Conservation (phyloP, 257 asterid species). For the Solanum sitiens region DNA sequence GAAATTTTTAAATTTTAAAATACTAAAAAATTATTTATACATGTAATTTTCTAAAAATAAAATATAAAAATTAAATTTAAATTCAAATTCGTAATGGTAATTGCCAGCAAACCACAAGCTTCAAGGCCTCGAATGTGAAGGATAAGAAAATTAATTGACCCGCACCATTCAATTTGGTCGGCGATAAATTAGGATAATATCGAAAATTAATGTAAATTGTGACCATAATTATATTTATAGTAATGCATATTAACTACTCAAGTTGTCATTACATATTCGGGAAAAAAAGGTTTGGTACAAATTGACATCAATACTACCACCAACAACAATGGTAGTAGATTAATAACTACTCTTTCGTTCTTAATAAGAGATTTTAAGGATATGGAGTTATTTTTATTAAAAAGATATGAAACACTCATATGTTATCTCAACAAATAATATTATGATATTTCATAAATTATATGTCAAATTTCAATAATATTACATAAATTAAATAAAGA, state of each 20-base stretch:
- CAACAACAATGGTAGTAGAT: background rate
- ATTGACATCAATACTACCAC: background rate
- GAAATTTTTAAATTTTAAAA: no score
- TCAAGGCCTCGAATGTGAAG: background rate
- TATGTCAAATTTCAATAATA: no score
- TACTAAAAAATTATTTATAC: no score
- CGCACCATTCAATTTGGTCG: background rate
- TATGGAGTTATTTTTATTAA: no score
- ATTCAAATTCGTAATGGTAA: background rate
- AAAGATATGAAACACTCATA: fast-evolving
- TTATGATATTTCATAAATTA: no score
- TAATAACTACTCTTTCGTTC: no score
- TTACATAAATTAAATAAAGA: no score
- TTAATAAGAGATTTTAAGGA: no score
- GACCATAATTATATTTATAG: background rate
- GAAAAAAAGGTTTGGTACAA: background rate
- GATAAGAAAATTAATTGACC: background rate
- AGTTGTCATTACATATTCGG: background rate
- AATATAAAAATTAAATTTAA: no score
- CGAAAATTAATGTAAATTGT: background rate
- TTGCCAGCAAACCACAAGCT: background rate
- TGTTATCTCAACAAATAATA: no score
- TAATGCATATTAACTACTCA: background rate
- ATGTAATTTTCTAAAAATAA: no score
- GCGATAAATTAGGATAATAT: background rate